A percentile compares a stretch with the other conserved stretches of the same genome.
These are phyloP conservation scores for Laburnicola sp. DNA, from an alignment of 2,329 filamentous ascomycete genomes.

Conservation along the genomic window DNA sequence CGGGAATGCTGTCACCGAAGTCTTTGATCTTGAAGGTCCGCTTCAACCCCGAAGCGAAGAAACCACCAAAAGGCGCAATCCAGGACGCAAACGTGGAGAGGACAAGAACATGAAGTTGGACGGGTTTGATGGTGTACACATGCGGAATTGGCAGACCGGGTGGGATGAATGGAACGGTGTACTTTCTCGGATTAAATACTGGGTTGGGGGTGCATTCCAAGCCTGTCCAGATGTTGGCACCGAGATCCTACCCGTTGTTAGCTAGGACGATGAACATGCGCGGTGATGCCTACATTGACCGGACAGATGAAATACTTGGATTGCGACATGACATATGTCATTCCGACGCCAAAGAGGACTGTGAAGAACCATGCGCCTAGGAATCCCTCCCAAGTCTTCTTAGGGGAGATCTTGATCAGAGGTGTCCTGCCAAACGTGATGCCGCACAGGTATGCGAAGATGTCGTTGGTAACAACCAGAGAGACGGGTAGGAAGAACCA, in stretches of 20 bases:
- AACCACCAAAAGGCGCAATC: constrained; percentile 95
- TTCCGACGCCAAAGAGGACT: constrained; percentile 76
- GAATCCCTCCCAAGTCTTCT: constrained; percentile 99
- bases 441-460: constrained; percentile 96
- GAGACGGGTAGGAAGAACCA: constrained; percentile 98
- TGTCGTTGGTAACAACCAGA: constrained; percentile 97
- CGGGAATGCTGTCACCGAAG: constrained; percentile 96
- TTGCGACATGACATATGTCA: constrained; percentile 82
- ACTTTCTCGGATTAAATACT: constrained; percentile 79
- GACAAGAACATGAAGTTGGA: constrained; percentile 89
- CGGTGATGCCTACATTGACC: constrained; percentile 67
- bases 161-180: constrained; percentile 62
- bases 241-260: constrained; percentile 64
- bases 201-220: constrained; percentile 89
- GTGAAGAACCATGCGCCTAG: constrained; percentile 96
- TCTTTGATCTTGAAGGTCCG: constrained; percentile 99
- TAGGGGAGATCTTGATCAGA: constrained; percentile 95
- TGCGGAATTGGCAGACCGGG: constrained; percentile 60
- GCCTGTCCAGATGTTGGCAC: constrained; percentile 88
- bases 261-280: neutral
- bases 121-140: constrained; percentile 77
- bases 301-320: constrained; percentile 99
- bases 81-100: constrained; percentile 93
- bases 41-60: constrained; percentile 97
- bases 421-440: constrained; percentile 96